Conservation (phyloP, 371 early-diverging fungal species). For the Mucor mucedo region DNA sequence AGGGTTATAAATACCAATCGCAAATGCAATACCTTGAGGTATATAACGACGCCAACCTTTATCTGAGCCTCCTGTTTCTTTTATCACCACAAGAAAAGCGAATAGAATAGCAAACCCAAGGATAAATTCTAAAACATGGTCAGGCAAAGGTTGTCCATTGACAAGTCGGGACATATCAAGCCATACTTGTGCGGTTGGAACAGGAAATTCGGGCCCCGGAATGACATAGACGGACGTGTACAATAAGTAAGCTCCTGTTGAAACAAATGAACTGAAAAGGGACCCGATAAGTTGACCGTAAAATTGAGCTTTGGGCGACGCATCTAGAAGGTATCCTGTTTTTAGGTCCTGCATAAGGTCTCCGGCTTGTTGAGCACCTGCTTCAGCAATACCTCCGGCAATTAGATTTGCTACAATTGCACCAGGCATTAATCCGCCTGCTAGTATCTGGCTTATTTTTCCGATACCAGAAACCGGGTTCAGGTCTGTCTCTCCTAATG, state of each 20-base stretch:
- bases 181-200: slow-evolving; percentile 83
- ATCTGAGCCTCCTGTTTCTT: slow-evolving; percentile 32
- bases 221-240: slow-evolving; percentile 76
- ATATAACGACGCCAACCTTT: slow-evolving; percentile 49
- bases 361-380: slow-evolving; percentile 72
- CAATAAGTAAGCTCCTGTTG: slow-evolving; percentile 67
- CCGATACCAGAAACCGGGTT: slow-evolving; percentile 87
- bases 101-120: slow-evolving; percentile 63
- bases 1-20: slow-evolving; percentile 85
- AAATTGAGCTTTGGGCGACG: slow-evolving; percentile 87
- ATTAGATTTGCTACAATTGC: slow-evolving; percentile 81
- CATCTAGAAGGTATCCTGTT: slow-evolving; percentile 82
- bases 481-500: slow-evolving; percentile 84
- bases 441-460: slow-evolving; percentile 84
- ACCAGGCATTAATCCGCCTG: slow-evolving; percentile 76
- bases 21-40: slow-evolving; percentile 83
- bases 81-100: slow-evolving; percentile 57
- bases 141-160: slow-evolving; percentile 77
- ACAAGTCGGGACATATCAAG: slow-evolving; percentile 82
- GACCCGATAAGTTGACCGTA: slow-evolving; percentile 85
- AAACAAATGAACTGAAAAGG: slow-evolving; percentile 59
- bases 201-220: slow-evolving; percentile 75
- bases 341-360: slow-evolving; percentile 91
- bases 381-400: slow-evolving; percentile 87
- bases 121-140: slow-evolving; percentile 65